These are phyloP conservation scores for Lolium multiflorum DNA, from an alignment of 176 grass and related monocot species.

Conservation along the genomic window DNA sequence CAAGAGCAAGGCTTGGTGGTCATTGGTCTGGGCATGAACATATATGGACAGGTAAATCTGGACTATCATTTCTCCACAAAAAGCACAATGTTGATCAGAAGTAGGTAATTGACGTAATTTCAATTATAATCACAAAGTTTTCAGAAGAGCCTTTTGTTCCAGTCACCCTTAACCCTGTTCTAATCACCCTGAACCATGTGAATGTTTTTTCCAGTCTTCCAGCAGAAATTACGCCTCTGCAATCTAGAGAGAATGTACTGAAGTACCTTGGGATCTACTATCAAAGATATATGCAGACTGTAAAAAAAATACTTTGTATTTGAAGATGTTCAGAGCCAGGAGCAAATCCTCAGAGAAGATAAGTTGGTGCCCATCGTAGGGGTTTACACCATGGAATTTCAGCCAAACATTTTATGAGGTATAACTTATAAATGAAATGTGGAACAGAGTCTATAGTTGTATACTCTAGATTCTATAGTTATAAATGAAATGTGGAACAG, in stretches of 20 bases:
- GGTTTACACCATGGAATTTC: neutral
- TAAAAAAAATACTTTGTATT: neutral
- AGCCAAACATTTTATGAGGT: neutral
- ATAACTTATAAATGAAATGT: neutral
- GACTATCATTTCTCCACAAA: neutral
- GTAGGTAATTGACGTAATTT: neutral
- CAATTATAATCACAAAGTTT: neutral
- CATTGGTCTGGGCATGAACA: conserved; percentile 16
- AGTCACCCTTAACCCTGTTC: neutral
- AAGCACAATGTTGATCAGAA: neutral
- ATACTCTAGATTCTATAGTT: too few species aligned
- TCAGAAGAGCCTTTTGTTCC: neutral
- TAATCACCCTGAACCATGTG: neutral
- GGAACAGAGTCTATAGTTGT: too few species aligned
- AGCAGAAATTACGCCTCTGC: neutral
- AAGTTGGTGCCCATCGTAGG: neutral
- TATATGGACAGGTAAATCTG: neutral
- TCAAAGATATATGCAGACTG: neutral
- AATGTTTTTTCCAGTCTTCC: neutral
- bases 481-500: too few species aligned
- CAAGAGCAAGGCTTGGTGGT: conserved; percentile 1
- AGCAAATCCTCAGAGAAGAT: neutral
- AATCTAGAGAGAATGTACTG: conserved; percentile 15
- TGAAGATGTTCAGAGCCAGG: neutral
- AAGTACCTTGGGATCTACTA: neutral